These are phyloP conservation scores for Henningerozyma blattae DNA, from an alignment of 805 yeast species.

Conservation along the genomic window DNA sequence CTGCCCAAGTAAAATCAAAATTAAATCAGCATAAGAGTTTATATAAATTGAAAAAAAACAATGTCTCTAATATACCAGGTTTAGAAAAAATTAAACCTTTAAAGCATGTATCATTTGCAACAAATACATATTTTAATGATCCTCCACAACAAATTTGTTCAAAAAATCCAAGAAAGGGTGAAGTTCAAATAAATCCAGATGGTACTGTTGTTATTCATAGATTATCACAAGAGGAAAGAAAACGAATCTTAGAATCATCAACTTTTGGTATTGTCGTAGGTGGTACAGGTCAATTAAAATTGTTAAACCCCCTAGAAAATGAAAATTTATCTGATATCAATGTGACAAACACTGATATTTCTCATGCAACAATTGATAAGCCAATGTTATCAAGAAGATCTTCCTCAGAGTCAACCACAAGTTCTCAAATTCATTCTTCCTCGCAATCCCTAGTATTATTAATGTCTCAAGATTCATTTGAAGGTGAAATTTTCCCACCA, in stretches of 20 bases:
- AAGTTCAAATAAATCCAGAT: constrained; percentile 48
- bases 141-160: constrained; percentile 90
- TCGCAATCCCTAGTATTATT: constrained; percentile 17
- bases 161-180: constrained; percentile 68
- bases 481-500: constrained; percentile 22
- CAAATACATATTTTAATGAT: constrained; percentile 63
- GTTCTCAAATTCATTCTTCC: no score
- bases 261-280: constrained; percentile 72
- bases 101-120: constrained; percentile 65
- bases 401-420: constrained; percentile 9
- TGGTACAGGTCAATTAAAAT: constrained; percentile 55
- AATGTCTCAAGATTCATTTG: constrained; percentile 7
- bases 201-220: constrained; percentile 47
- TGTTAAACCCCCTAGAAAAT: constrained; percentile 25
- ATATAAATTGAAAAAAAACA: no score
- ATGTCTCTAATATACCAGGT: constrained; percentile 25
- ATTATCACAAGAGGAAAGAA: constrained; percentile 41
- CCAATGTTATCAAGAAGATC: constrained; percentile 32
- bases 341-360: constrained; percentile 16
- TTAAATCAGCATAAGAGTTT: no score
- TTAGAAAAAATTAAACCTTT: constrained; percentile 30
- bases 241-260: constrained; percentile 29
- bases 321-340: constrained; percentile 13
- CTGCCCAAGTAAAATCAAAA: neutral
- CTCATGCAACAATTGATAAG: constrained; percentile 30